phyloP scores from a whole-genome alignment of 352 stramenopile species.

The Globisporangium yorkense region DNA sequence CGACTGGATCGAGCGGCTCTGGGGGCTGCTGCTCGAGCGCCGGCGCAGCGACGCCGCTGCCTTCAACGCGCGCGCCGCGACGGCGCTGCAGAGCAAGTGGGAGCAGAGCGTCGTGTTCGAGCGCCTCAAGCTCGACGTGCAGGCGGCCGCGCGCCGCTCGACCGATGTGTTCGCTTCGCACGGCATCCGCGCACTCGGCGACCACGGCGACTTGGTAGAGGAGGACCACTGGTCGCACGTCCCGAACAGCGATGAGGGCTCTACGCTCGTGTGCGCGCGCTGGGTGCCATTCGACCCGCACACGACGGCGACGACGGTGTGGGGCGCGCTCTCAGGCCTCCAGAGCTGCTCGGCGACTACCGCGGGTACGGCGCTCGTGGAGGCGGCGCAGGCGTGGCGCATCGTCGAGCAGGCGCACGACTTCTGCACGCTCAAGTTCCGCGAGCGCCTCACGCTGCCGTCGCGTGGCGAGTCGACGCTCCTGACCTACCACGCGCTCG shows the following conservation, averaged over 20 bases:
- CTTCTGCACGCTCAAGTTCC: not conserved
- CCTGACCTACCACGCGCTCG: not conserved
- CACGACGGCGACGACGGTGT: not conserved
- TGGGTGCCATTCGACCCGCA: constrained; percentile 2
- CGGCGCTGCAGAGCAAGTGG: not conserved
- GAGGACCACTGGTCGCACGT: not conserved
- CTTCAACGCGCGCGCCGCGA: not conserved
- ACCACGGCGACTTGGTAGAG: not conserved
- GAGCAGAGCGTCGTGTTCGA: not conserved
- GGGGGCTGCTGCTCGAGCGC: constrained; percentile 16
- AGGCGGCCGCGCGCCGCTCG: not conserved
- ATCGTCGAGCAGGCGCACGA: not conserved
- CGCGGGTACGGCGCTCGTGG: not conserved
- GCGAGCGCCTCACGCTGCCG: not conserved
- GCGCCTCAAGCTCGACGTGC: not conserved
- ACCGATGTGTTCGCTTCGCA: not conserved
- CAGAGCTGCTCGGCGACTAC: not conserved
- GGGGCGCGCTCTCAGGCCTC: not conserved
- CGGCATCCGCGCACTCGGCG: constrained; percentile 1
- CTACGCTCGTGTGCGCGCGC: not conserved
- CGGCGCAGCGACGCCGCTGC: not conserved
- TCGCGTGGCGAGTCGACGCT: not conserved
- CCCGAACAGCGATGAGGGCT: not conserved
- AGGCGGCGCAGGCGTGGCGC: not conserved
- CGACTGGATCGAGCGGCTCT: constrained; percentile 25